Base-by-base conservation (phyloP, 1,284 basidiomycete genomes). In the Anthracocystis walkeri region DNA sequence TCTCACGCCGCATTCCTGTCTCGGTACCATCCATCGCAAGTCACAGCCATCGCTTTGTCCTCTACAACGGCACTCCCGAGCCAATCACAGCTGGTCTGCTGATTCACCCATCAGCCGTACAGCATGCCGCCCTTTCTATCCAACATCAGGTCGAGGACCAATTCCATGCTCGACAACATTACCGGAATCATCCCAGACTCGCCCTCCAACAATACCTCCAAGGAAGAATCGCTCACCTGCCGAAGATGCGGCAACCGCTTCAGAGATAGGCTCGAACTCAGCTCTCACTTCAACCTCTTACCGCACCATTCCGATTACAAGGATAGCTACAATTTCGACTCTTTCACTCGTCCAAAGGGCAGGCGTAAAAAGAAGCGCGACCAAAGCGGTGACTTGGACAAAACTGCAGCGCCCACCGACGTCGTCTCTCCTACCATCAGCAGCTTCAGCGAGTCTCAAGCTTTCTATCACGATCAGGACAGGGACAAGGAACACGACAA, bases 91-190 rank as follows among this genome's bases (percentile, higher is more conserved):
- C 46, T 18, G 11, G 27, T 31, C 21, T 20, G 18, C 18, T 29
- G 18, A 12, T n/a, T 23, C 7, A 11, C 2, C 23, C 21, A 48
- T 31, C 18, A 20, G 12, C 25, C n/a, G 4, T 5, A 16, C 60
- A 44, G 4, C 57, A 71, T 71, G 68, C 68, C 68, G 4, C 62
- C 63, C 4, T 58, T 61, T 16, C 51, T 72, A 6, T 54, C 64
- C 23, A 57, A 20, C 20, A 46, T 72, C 57, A 44, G 53, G 27
- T 72, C 69, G 21, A 58, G 70, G 20, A 73, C 70, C 65, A 73
- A 67, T n/a, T 68, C 60, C 18, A 4, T 73, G 44, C 70, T 73
- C n/a, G 70, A 73, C 58, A 67, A 42, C 45, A 73, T 73, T 49
- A 73, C 70, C 20, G 70, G 70, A 31, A 40, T 58, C 53, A 67